Base-by-base conservation (phyloP, 495 filamentous ascomycete genomes). In the Penicillium soppii region DNA sequence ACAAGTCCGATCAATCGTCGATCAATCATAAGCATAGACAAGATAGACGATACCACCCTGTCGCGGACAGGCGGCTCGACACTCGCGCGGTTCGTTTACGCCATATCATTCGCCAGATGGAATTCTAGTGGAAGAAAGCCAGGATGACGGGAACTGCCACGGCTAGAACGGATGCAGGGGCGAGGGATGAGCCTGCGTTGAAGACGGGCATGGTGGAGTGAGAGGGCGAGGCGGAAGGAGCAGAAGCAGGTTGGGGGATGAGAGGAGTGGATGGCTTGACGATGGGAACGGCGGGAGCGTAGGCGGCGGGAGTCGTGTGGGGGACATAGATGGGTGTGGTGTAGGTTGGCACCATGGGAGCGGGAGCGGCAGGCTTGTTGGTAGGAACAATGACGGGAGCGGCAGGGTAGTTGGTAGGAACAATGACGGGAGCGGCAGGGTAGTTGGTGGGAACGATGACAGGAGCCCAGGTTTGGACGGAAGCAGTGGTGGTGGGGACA, bases 161-260 rank as follows among this genome's bases (percentile, higher is more conserved):
- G 6, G 54, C 62, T 19, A 61, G 16, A 13, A 63, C 16, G 0
- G 52, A 60, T 15, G 48, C 59, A 4, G 67, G 65, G 3, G 52
- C 26, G 29, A 66, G 52, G 7, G 62, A 27, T 0, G 61, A 58
- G 22, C 58, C 57, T 9, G 64, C 54, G 20, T 61, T 58, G 52
- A 56, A 62, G 16, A 49, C 50, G 12, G 62, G 59, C 48, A 44
- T 19, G 1, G 38, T 23, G 1, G 43, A 22, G 6, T 0, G 7
- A 0, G 29, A 46, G 23, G 62, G 53, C 2, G 40, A 53, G 7
- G 57, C 12, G 1, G 54, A 53, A n/a, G 52, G 44, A 16, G 58
- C 21, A 19, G 62, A 53, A 10, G 47, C 59, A 6, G 62, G 47
- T 48, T 35, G 52, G 10, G 38, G 48, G 46, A 65, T 61, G 32